A percentile compares a stretch with the other conserved stretches of the same genome.
These are phyloP conservation scores for Suhomyces faveliae DNA, from an alignment of 805 yeast species.

Conservation along the genomic window DNA sequence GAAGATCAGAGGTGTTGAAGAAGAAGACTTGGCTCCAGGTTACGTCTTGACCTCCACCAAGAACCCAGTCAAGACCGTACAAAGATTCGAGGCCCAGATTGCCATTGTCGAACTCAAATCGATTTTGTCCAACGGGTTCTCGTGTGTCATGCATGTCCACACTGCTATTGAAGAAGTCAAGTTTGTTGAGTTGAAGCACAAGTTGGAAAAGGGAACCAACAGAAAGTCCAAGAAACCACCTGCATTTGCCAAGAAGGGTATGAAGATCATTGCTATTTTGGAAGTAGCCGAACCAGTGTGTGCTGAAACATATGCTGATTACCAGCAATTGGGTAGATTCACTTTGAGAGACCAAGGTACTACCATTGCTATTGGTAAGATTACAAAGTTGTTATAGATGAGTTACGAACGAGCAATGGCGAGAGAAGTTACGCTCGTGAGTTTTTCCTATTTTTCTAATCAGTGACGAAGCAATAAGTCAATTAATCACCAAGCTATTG, in stretches of 20 bases:
- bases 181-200: constrained; percentile 79
- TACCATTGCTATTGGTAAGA: constrained; percentile 98
- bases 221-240: constrained; percentile 96
- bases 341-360: constrained; percentile 98
- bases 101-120: constrained; percentile 96
- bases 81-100: constrained; percentile 90
- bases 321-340: constrained; percentile 96
- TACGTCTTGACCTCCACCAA: constrained; percentile 84
- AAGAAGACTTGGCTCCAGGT: constrained; percentile 91
- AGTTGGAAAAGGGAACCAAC: constrained; percentile 94
- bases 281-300: constrained; percentile 88
- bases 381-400: constrained; percentile 75
- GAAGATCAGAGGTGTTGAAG: constrained; percentile 92
- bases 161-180: constrained; percentile 96
- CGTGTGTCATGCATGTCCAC: constrained; percentile 98
- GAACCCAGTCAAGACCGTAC: constrained; percentile 88
- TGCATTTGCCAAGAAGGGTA: constrained; percentile 97
- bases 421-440: too few species aligned
- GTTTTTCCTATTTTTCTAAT: too few species aligned
- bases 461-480: too few species aligned
- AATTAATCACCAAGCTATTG: too few species aligned
- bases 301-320: constrained; percentile 87
- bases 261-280: constrained; percentile 92
- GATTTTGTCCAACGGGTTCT: constrained; percentile 89
- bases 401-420: too few species aligned